Evolutionary conservation across 106 monocot genomes (phyloP), one percentile per base, ranked within the genome.

Genomic region (Phalaenopsis aphrodite): DNA sequence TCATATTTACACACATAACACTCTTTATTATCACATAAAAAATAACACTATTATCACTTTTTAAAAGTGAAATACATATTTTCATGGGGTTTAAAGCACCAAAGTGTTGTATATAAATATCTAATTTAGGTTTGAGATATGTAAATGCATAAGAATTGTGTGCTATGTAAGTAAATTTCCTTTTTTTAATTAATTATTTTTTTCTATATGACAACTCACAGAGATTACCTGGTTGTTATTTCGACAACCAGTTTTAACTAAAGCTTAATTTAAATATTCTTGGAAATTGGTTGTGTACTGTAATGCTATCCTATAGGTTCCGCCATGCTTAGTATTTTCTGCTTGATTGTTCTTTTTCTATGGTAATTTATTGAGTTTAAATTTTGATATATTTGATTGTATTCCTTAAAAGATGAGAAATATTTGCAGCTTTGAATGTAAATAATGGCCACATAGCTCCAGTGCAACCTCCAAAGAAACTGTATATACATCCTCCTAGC

Each of bases 371-470:
- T 39, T 10, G 12, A 69, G 8, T 69, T 69, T 38, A 69, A 69
- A 69, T 39, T 38, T 74, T 74, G 74, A 0, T 43, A 19, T 36
- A 74, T 43, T 74, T 5, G 74, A 74, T 74, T n/a, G 8, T 18
- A 74, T 74, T 74, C 74, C n/a, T 45, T 74, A 45, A 74, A 6
- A 45, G 45, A 19, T 16, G 9, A 41, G 52, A 76, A 41, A 21
- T 24, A 24, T 82, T 4, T 92, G 94, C 94, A 98, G 94, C 83
- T 80, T 81, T 94, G 73, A 81, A 72, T 86, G 85, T 91, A 82
- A 85, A 85, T 77, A 84, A 75, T n/a, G 79, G 84, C 42, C 81
- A 77, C 68, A 80, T 81, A 71, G 36, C 55, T 56, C 64, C 85
- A 61, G 76, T 79, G 1, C 77, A 92, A 72, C 72, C 69, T 17